Evolutionary conservation across 2,329 filamentous ascomycete species (phyloP), one percentile per base, ranked within the genome.

Genomic region (Emericellopsis cladophorae): DNA sequence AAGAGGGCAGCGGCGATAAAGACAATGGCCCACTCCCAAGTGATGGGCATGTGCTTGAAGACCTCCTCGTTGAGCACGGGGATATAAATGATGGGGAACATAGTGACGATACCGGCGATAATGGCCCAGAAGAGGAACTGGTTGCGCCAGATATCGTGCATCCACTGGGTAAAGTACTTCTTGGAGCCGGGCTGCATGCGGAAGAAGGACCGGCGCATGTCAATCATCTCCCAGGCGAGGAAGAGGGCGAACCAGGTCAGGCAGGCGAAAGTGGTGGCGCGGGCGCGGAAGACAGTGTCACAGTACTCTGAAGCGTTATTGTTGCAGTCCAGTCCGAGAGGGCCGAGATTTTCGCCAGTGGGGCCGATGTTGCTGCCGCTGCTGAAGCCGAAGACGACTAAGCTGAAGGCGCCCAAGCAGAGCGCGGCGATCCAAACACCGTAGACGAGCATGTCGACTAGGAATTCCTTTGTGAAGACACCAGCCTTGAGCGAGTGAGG

Each of bases 221-320:
- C 71, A 44, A 85, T 69, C 72, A 85, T 81, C 56, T 88, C 81
- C 83, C 83, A 88, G 0, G 84, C 83, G 5, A 85, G 67, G 64
- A 87, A 84, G 15, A 87, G 70, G 1, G 81, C 79, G 49, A 81
- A 81, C 81, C 82, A 87, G 0, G 81, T 87, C 40, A 87, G 67
- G 48, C 75, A 82, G 26, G 79, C 80, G 52, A 87, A 87, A 5
- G 77, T 81, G 0, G 83, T 84, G 1, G 80, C 79, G 12, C 83
- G 76, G 1, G 81, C 82, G 15, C 78, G 76, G 67, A 81, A 85
- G 7, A 84, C 77, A 0, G 68, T 68, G 23, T 77, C n/a, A n/a
- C n/a, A n/a, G n/a, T n/a, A n/a, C n/a, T n/a, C n/a, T n/a, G n/a
- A n/a, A n/a, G n/a, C n/a, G n/a, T n/a, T n/a, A n/a, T n/a, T n/a